Base-by-base conservation (phyloP, 176 grass and related monocot genomes). In the Carex littledalei region DNA sequence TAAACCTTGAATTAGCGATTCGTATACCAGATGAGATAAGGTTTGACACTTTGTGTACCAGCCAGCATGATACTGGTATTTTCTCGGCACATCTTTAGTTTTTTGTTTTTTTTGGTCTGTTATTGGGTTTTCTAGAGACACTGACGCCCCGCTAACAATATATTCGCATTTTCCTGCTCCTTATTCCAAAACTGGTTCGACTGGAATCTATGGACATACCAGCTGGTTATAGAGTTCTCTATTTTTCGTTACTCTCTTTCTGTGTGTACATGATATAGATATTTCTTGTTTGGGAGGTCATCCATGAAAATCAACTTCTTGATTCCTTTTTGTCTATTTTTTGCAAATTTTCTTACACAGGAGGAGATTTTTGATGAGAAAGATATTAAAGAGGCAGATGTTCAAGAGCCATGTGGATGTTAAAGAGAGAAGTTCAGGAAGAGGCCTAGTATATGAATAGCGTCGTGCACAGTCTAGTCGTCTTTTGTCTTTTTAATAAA, bases 281-380 rank as follows among this genome's bases (percentile, higher is more conserved):
- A 61, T 59, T 59, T 1, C 56, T 59, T 60, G 6, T 20, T 20
- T 20, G 18, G 18, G 6, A 60, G 58, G 58, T 60, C 58, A 60
- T 20, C 18, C 15, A 7, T 8, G 58, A 60, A 60, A 60, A 2
- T 22, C 2, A 63, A 3, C n/a, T 63, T 63, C 9, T 12, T 50
- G 6, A 12, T 50, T 50, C 21, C 18, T 22, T 50, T 5, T n/a
- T 18, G 59, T 56, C 10, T 12, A 4, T 34, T 84, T 34, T 14
- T 1, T 3, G 7, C 10, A 35, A 50, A 17, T 2, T 50, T 52
- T 49, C 59, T 52, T 63, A 53, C 26, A 20, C 86, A 97, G 94
- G 94, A 94, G 78, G 91, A 97, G 84, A 97, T 97, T 71, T 97
- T 90, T 79, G 91, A 97, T 16, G 94, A 97, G 74, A 97, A 91